Base-by-base conservation (phyloP, 2,329 filamentous ascomycete species). In the Xylariaceae sp. region DNA sequence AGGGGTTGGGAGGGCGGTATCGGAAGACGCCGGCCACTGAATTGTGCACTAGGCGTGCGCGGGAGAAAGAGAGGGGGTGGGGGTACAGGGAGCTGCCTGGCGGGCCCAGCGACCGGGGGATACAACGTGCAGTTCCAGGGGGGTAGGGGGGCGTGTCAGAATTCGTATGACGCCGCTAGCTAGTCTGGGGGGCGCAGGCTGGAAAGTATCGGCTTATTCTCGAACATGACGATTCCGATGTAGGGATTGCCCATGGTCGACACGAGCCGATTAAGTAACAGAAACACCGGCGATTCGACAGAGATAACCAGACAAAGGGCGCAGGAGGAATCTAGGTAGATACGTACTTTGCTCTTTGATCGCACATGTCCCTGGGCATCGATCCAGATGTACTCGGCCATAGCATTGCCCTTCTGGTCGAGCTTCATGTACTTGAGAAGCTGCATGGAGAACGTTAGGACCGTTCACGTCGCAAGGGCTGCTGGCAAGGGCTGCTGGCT, bases 371-470 rank as follows among this genome's bases (percentile, higher is more conserved):
- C 91, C 62, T 77, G 75, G 62, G 88, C 80, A 70, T 96, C 92
- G 72, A 96, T 87, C 92, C 92, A 96, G 80, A 96, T 85, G 77
- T 96, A 96, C 79, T 96, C 92, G 70, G 91, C 92, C 75, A 96
- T 94, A 71, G 95, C 80, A 66, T 77, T 79, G 73, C 91, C 92
- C 74, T 87, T 89, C 80, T 97, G 92, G 73, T 91, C 87, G 68
- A 97, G 88, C 69, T 80, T 80, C 76, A 94, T 84, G 82, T 92
- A 97, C 77, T 96, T 96, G 74, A 87, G 78, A 74, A 96, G 85
- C 90, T 96, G 74, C 67, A 61, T 49, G 49, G 34, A 18, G 13
- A 18, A 46, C 49, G 61, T 65, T 49, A 65, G 62, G 44, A 18
- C 37, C 7, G 16, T 48, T 48, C 43, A 12, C 22, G 16, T 48